Evolutionary conservation across 164 flowering plant species (phyloP).

Genomic region (Aristolochia fimbriata): DNA sequence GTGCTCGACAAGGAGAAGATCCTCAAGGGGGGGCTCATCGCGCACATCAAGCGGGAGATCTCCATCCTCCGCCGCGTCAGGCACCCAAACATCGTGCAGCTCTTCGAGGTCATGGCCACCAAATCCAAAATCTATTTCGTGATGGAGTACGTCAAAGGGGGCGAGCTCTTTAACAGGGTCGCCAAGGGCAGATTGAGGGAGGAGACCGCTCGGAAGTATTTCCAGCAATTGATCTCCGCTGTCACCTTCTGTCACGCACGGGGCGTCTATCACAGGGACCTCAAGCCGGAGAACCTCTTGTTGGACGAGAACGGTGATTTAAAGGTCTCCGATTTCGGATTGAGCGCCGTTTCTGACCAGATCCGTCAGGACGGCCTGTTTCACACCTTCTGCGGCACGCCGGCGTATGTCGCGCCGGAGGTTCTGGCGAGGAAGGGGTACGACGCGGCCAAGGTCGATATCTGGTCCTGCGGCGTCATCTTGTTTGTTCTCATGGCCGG

Average conservation of each 20-base stretch:
- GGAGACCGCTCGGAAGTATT: slow-evolving; percentile 28
- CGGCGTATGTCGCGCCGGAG: slow-evolving; percentile 27
- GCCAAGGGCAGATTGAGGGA: slow-evolving; percentile 24
- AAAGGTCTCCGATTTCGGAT: slow-evolving; percentile 33
- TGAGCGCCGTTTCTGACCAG: slow-evolving; percentile 30
- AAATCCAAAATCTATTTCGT: slow-evolving; percentile 36
- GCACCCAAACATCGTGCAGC: slow-evolving; percentile 32
- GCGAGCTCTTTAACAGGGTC: slow-evolving; percentile 24
- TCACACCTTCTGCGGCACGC: slow-evolving; percentile 32
- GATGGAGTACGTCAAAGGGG: slow-evolving; percentile 29
- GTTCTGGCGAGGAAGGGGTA: slow-evolving; percentile 28
- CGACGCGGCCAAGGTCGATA: slow-evolving; percentile 27
- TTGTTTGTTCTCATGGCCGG: slow-evolving; percentile 33
- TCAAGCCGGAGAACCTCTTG: slow-evolving; percentile 31
- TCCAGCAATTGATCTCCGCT: slow-evolving; percentile 33
- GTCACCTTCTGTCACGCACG: slow-evolving; percentile 30
- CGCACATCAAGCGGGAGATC: slow-evolving; percentile 23
- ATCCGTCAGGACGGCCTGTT: slow-evolving; percentile 31
- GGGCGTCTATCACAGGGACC: slow-evolving; percentile 28
- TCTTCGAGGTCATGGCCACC: slow-evolving; percentile 35
- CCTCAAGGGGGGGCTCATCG: slow-evolving; percentile 16
- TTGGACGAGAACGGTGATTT: slow-evolving; percentile 22
- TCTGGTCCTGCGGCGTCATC: slow-evolving; percentile 33
- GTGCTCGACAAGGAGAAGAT: slow-evolving; percentile 25
- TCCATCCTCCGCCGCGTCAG: slow-evolving; percentile 22